Percentiles rank a stretch among this genome's conserved stretches.
Conservation (phyloP, 2,329 filamentous ascomycete species). For the Byssoonygena ceratinophila region DNA sequence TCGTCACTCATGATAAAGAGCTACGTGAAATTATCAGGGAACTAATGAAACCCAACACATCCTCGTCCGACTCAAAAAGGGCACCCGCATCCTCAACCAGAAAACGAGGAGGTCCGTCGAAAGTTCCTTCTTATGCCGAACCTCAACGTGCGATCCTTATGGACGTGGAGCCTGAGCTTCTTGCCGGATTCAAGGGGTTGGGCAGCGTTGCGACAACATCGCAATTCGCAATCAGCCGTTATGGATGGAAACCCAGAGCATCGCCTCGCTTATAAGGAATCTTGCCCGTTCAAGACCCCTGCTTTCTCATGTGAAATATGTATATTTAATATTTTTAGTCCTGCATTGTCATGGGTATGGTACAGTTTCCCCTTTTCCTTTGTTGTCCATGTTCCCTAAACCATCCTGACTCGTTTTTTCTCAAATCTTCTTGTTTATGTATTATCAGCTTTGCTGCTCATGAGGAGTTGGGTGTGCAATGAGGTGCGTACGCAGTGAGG, state of each 20-base stretch:
- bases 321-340: background rate
- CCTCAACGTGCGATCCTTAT: slow-evolving; percentile 38
- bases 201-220: slow-evolving; percentile 8
- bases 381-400: too few relatives aligned
- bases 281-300: background rate
- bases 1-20: slow-evolving; percentile 62
- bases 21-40: slow-evolving; percentile 61
- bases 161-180: slow-evolving; percentile 33
- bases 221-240: slow-evolving; percentile 11
- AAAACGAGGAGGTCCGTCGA: slow-evolving; percentile 17
- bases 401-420: too few relatives aligned
- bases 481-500: too few relatives aligned
- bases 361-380: background rate
- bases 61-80: slow-evolving; percentile 15
- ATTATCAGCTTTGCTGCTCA: background rate
- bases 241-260: slow-evolving; percentile 15
- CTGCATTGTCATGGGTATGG: background rate
- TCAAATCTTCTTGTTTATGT: too few relatives aligned
- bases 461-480: background rate
- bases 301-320: background rate
- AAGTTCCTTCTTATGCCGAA: slow-evolving; percentile 28
- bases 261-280: slow-evolving; percentile 11
- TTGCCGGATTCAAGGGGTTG: slow-evolving; percentile 18
- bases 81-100: background rate
- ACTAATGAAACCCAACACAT: slow-evolving; percentile 33